Evolutionary conservation across 768 basidiomycete species (phyloP), one percentile per base, ranked within the genome.

Genomic region (Termitomyces sp.): DNA sequence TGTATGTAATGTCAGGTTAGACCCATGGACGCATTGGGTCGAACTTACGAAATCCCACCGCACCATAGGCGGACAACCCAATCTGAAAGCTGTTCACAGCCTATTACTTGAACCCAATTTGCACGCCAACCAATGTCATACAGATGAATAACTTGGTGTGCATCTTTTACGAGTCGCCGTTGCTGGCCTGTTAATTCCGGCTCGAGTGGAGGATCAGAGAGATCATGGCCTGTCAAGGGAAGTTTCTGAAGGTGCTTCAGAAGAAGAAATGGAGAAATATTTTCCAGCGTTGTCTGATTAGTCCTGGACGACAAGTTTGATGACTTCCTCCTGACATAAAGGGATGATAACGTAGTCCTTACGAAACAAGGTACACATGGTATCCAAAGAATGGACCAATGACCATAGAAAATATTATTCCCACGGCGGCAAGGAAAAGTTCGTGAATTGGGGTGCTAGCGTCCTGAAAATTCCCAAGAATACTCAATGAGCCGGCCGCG

Each of bases 211-310:
- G 88, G 88, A 62, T 87, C 77, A 0, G 89, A 89, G 32, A 89
- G 75, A 33, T 71, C 73, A 63, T 77, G 80, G 18, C 73, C 75
- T n/a, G 75, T 70, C 0, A 65, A 71, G 36, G 85, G 86, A 12
- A 89, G 74, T 4, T 81, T 80, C 35, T 91, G 88, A 30, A 93
- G 75, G 65, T 90, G 73, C 56, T 87, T 83, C 53, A 94, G 77
- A 14, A 93, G 77, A 30, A 88, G 69, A 70, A 89, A 93, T 1
- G 89, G 89, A 0, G 89, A 84, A 41, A 92, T 77, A 57, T 84
- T 79, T 67, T 93, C 91, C 23, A 92, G 62, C 0, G 91, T 93
- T n/a, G 91, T 93, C 73, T 93, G 89, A 68, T 93, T 93, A 30
- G 87, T 91, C 38, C 90, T 92, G 60, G 36, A 55, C n/a, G 30